Base-by-base conservation (phyloP, 2,329 filamentous ascomycete species). In the Torrubiella hemipterigena region DNA sequence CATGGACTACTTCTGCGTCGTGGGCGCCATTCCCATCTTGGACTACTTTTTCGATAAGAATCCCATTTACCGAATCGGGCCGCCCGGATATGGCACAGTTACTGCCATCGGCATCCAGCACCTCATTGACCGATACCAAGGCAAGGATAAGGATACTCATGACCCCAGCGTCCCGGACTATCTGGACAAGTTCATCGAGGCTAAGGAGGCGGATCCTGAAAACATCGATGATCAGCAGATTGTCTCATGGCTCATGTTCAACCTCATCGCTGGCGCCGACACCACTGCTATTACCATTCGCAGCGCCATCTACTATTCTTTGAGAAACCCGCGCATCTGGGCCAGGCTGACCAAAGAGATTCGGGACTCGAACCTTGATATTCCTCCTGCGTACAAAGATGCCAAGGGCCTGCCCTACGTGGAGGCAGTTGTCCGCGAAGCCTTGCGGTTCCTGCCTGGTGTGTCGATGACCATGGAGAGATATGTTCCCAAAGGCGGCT, bases 351-450 rank as follows among this genome's bases (percentile, higher is more conserved):
- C 27, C 1, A 18, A 32, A 2, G 45, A 47, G 13, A 34, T 48
- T 7, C 24, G 37, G 7, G 31, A 12, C 1, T 39, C 40, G 1
- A 27, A 19, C 1, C 34, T 42, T 30, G 25, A 14, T 7, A 36
- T 25, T 5, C 38, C 35, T 1, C 37, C 41, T 3, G 24, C 25
- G 16, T 44, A 37, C 31, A 40, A 37, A 10, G 32, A 41, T 7
- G 44, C 40, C 28, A 42, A 13, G 16, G 39, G 22, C 38, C 42
- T 38, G 31, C 35, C 30, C 36, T 52, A 62, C 37, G 49, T 65
- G 7, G 45, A 54, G 21, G 62, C 65, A 1, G 57, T 66, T 1
- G 48, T 69, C 10, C 58, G 57, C 16, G 67, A 72, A 43, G 52
- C 58, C 1, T 49, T 62, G 33, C 56, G 65, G 4, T 44, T 67